Base-by-base conservation (phyloP, 176 grass and related monocot species). In the Puccinellia tenuiflora region DNA sequence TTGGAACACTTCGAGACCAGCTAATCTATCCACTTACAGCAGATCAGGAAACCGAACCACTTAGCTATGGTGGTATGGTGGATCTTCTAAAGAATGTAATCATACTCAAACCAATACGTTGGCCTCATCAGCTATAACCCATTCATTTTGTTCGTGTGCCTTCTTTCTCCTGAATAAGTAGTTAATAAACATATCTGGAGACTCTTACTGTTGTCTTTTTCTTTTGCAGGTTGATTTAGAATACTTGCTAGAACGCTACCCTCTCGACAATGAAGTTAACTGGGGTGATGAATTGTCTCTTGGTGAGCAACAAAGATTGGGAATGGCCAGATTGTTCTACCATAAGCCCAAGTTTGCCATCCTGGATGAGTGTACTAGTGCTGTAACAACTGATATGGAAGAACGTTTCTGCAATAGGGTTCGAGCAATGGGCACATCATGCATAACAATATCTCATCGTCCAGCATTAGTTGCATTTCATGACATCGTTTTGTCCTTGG, bases 401-500 rank as follows among this genome's bases (percentile, higher is more conserved):
- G 92, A 98, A 69, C 96, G 96, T 13, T 98, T 98, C 83, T 98
- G 96, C 85, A 85, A 80, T 51, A 88, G 88, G 73, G 96, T 98
- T 76, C 86, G 76, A 85, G 93, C 90, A 79, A 98, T 95, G 96
- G 96, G 96, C 22, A 98, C 96, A 34, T 95, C 92, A 66, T 98
- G 96, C 84, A 95, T 98, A 81, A 98, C 96, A 46, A 98, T 98
- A 76, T 98, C 96, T 74, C 96, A 98, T 68, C 90, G 92, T 8
- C 96, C 96, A 74, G 96, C 96, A 74, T 86, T 98, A 83, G 96
- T 90, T 86, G 96, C 96, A 74, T 98, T 98, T 93, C 96, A 98
- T 85, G 96, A 98, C 73, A 91, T 93, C 2, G 91, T 95, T 85
- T 89, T 98, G 35, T 98, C 96, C 45, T 94, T 98, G 87, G 91